Conservation (phyloP, 2,329 filamentous ascomycete species). For the Orbilia ellipsospora region DNA sequence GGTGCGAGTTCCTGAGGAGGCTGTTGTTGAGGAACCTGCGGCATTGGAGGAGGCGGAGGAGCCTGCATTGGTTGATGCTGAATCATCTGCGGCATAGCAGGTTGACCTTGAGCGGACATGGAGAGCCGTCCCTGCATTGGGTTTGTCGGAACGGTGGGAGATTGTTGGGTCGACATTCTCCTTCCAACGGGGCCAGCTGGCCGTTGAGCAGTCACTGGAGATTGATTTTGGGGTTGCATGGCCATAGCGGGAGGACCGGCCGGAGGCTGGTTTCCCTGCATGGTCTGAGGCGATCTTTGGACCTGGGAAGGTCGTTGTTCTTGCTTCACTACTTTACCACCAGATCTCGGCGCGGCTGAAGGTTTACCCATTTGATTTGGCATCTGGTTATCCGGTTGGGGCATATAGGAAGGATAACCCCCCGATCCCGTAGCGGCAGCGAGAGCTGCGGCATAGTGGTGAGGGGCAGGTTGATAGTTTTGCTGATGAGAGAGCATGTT, state of each 20-base stretch:
- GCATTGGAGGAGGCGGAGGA: conserved; percentile 65
- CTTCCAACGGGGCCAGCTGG: conserved; percentile 42
- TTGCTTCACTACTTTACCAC: conserved; percentile 53
- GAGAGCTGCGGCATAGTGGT: conserved; percentile 54
- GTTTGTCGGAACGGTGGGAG: conserved; percentile 46
- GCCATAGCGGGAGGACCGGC: conserved; percentile 45
- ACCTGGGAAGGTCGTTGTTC: conserved; percentile 48
- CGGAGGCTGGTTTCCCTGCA: conserved; percentile 46
- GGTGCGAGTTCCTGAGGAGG: conserved; percentile 82
- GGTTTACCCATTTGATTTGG: conserved; percentile 52
- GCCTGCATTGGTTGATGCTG: conserved; percentile 57
- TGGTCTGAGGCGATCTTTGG: conserved; percentile 52
- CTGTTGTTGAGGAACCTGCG: conserved; percentile 73
- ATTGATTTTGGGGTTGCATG: conserved; percentile 48
- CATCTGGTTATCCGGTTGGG: conserved; percentile 50
- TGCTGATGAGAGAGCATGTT: conserved; percentile 54
- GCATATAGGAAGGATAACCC: conserved; percentile 50
- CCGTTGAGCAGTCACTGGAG: conserved; percentile 42
- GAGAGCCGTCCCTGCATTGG: conserved; percentile 51
- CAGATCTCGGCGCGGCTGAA: conserved; percentile 36
- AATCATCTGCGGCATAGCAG: conserved; percentile 54
- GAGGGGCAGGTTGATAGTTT: conserved; percentile 52
- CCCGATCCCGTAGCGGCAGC: conserved; percentile 52
- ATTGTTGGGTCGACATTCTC: conserved; percentile 54
- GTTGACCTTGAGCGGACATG: conserved; percentile 45